Percentiles rank a stretch among this genome's conserved stretches.
Evolutionary conservation across 257 asterid species (phyloP).

Genomic region (Leonotis leonurus): DNA sequence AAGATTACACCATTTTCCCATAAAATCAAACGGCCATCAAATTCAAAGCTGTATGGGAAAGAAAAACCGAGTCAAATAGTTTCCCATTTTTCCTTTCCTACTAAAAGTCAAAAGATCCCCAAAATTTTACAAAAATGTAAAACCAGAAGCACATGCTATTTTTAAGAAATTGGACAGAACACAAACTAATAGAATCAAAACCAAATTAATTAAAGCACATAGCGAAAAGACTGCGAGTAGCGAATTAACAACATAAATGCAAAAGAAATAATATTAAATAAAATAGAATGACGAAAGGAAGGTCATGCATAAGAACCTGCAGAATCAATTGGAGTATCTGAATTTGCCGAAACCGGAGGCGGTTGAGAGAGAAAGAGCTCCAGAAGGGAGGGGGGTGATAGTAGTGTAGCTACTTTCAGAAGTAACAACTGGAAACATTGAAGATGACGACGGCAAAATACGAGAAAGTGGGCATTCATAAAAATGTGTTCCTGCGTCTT

Average conservation of each 20-base stretch:
- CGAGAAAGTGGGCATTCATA: constrained; percentile 8
- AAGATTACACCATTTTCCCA: constrained; percentile 38
- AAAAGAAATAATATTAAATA: background rate
- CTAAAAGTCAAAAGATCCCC: constrained; percentile 4
- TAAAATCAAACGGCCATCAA: constrained; percentile 24
- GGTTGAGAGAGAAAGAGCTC: constrained; percentile 14
- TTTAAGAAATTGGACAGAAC: background rate
- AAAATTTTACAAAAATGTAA: background rate
- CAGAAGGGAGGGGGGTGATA: background rate
- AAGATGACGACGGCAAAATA: constrained; percentile 16
- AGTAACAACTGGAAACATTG: constrained; percentile 17
- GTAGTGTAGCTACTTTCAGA: background rate
- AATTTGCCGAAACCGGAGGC: background rate
- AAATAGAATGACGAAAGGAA: background rate
- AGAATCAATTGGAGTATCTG: background rate
- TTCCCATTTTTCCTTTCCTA: background rate
- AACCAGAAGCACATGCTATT: background rate
- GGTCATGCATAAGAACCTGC: constrained; percentile 23
- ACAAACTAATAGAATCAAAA: background rate
- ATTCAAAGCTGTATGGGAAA: constrained; percentile 27
- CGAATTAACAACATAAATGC: background rate
- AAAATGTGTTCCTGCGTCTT: too few relatives aligned
- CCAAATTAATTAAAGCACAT: background rate
- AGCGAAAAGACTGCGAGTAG: background rate
- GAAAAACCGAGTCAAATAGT: constrained; percentile 19